These are phyloP conservation scores for Wallacemonas sp. DNA, from an alignment of 208 protist genomes.

Conservation along the genomic window DNA sequence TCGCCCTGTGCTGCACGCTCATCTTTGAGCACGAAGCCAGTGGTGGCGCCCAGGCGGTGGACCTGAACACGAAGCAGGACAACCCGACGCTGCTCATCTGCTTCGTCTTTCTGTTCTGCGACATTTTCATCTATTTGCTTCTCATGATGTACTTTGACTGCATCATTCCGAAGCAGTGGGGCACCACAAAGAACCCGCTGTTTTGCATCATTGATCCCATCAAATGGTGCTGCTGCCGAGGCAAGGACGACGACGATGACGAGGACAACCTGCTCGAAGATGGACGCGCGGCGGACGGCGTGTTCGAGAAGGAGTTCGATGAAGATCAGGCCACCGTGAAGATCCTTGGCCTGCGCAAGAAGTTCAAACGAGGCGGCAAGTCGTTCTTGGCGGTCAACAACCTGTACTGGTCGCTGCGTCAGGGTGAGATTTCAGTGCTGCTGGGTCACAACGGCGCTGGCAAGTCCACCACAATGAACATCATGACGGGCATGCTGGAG, in stretches of 20 bases:
- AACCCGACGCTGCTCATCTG: slow-evolving; percentile 30
- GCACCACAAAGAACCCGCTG: slow-evolving; percentile 27
- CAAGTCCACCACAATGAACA: slow-evolving; percentile 76
- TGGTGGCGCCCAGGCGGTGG: slow-evolving; percentile 17
- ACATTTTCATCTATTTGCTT: slow-evolving; percentile 35
- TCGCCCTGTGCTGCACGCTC: slow-evolving; percentile 17
- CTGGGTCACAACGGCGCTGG: slow-evolving; percentile 73
- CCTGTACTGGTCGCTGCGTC: slow-evolving; percentile 42
- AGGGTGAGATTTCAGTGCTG: slow-evolving; percentile 66
- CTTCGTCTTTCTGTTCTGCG: slow-evolving; percentile 17
- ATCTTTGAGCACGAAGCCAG: slow-evolving; percentile 26
- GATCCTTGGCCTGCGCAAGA: slow-evolving; percentile 30
- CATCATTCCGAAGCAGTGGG: slow-evolving; percentile 35
- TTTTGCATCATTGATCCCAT: slow-evolving; percentile 35
- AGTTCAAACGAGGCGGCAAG: slow-evolving; percentile 34
- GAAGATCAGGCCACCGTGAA: slow-evolving; percentile 27
- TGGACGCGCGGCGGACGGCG: slow-evolving; percentile 27
- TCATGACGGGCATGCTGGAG: slow-evolving; percentile 79
- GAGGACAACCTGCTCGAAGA: slow-evolving; percentile 1
- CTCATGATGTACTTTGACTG: slow-evolving; percentile 46
- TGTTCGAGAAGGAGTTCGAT: slow-evolving; percentile 18
- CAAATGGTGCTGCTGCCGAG: slow-evolving; percentile 16
- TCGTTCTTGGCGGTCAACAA: slow-evolving; percentile 65
- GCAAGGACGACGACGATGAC: slow-evolving; percentile 19
- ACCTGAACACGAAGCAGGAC: slow-evolving; percentile 21